Conservation (phyloP, 106 monocot genomes). For the Allium sativum region DNA sequence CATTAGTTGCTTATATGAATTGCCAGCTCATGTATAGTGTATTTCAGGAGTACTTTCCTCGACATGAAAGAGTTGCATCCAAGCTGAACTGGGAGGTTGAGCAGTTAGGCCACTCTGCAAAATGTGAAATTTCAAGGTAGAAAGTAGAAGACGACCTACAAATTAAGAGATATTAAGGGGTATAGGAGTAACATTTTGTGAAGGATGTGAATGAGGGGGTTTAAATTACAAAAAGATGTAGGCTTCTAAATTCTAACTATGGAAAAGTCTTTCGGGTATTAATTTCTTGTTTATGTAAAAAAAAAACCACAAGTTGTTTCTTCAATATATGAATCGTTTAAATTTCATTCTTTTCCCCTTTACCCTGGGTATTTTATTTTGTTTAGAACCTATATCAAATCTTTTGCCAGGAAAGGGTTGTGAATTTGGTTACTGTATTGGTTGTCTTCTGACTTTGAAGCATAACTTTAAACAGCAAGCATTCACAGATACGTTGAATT, state of each 20-base stretch:
- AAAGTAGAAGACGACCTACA: neutral
- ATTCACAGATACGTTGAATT: no score
- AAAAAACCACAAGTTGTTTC: conserved; percentile 4
- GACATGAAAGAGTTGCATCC: conserved; percentile 37
- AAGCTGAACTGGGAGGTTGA: conserved; percentile 40
- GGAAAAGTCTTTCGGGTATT: neutral
- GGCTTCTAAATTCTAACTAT: neutral
- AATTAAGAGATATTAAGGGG: neutral
- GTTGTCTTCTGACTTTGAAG: no score
- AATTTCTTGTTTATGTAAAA: conserved; percentile 3
- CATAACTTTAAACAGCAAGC: no score
- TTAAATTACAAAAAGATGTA: neutral
- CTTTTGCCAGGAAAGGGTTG: no score
- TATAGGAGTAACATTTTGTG: conserved; percentile 1
- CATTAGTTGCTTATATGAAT: no score
- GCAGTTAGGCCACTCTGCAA: conserved; percentile 23
- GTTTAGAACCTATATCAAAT: no score
- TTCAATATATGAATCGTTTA: conserved; percentile 2
- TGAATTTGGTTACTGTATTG: no score
- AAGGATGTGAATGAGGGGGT: no score
- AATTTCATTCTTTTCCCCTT: neutral
- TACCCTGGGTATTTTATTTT: neutral
- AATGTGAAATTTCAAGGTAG: conserved; percentile 29
- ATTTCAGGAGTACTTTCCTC: conserved; percentile 33
- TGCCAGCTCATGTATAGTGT: neutral